Evolutionary conservation across 106 monocot genomes (phyloP), one percentile per base, ranked within the genome.

Genomic region (Amphibolis antarctica): DNA sequence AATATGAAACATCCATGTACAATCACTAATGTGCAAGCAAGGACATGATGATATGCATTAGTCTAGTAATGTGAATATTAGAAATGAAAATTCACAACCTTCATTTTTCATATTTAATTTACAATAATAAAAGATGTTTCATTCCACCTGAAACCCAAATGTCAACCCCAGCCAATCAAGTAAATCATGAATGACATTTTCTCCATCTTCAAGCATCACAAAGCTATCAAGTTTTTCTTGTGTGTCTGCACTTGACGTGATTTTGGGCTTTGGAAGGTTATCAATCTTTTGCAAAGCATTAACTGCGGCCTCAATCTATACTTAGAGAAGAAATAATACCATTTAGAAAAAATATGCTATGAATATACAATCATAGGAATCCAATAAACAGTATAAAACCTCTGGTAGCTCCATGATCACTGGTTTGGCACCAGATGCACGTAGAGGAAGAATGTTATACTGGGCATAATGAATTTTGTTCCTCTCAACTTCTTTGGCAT

Each of bases 381-480:
- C 6, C 12, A 29, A 69, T 26, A 53, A 13, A 44, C 14, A 20
- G 20, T 15, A 28, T 12, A 57, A 71, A 44, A 80, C 93, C 83
- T 89, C 94, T 28, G 89, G 71, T 70, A 94, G 68, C 74, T 94
- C 77, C 94, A 94, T 89, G 46, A 94, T 81, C 60, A 70, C 66
- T 53, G 89, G 79, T 45, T 73, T 62, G 61, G 63, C 66, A 54
- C 75, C 89, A 62, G 83, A 68, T 67, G 73, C 55, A 79, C 79
- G 56, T 66, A 94, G 80, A 67, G 94, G 94, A 69, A 94, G 89
- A 73, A 94, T 89, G 76, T 94, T 94, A 67, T 83, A 94, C 44
- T 75, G 83, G 22, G 72, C 71, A 77, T 86, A 94, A 43, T 88
- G 80, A 66, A 75, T 78, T 79, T 89, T 94, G 69, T 89, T 89